Evolutionary conservation across 1,139 yeast genomes (phyloP), one percentile per base, ranked within the genome.

Genomic region (Pneumocystis canis): DNA sequence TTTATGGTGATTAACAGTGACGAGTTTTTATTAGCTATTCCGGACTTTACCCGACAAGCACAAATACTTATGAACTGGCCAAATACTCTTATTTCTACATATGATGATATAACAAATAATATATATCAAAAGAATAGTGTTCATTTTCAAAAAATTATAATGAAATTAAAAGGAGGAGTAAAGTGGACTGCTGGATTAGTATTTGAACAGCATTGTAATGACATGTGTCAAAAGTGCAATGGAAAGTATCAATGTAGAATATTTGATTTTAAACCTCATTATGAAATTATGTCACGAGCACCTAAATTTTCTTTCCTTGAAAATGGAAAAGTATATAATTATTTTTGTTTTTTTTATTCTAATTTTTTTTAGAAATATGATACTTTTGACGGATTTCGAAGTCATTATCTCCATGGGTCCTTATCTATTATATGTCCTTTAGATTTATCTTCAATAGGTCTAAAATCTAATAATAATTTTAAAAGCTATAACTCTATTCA

Each of bases 401-500:
- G 94, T 63, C 83, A 87, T 62, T 87, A 80, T 69, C 78, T 89
- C 20, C 96, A 89, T 71, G 76, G 90, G 80, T 87, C 94, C 0
- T 78, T 90, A 37, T 79, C 87, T 0, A 78, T 90, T 58, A 74
- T 79, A 58, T 87, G 95, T 0, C 71, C 74, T 28, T 62, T 67
- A 5, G 69, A 67, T 20, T 61, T 65, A 31, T 72, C 76, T 65
- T 59, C 60, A 16, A 66, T 67, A 63, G 16, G 7, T 56, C 33
- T 14, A n/a, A 63, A 6, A 56, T 58, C 30, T 31, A 62, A 5
- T 59, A 56, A 58, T 30, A 63, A 33, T n/a, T 63, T 41, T 70
- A 47, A 76, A 71, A 76, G 86, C 1, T 82, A 81, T 69, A 90
- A 89, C 73, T 79, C 89, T 0, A 81, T 85, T 18, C 94, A 89